Conservation (phyloP, 257 asterid genomes). For the Rauvolfia tetraphylla region DNA sequence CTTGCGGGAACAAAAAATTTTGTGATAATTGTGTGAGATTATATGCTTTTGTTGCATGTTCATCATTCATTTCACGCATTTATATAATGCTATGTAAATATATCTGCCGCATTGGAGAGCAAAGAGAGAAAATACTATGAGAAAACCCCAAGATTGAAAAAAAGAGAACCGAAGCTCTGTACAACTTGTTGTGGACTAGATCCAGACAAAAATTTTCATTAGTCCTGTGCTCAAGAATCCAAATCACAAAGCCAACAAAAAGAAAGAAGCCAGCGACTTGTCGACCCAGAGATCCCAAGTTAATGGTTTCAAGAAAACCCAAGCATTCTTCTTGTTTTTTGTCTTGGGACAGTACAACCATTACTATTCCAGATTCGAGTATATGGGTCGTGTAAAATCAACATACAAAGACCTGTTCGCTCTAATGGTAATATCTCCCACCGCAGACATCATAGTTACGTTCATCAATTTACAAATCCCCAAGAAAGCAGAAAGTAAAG, state of each 20-base stretch:
- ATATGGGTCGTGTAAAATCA: conserved; percentile 46
- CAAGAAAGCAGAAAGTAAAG: too few species aligned
- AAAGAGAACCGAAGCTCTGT: conserved; percentile 22
- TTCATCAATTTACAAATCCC: neutral
- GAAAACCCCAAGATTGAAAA: conserved; percentile 22
- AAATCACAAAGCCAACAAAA: conserved; percentile 43
- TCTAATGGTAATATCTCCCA: conserved; percentile 47
- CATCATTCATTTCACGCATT: too few species aligned
- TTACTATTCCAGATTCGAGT: conserved; percentile 39
- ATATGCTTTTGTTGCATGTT: too few species aligned
- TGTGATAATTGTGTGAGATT: too few species aligned
- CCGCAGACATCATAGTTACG: conserved; percentile 28
- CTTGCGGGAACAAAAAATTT: too few species aligned
- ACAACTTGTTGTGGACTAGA: conserved; percentile 25
- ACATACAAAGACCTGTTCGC: conserved; percentile 41
- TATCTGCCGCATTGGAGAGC: neutral
- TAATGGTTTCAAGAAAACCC: conserved; percentile 51
- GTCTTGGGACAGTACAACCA: conserved; percentile 37
- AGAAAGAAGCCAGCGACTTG: conserved; percentile 35
- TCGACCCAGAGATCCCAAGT: conserved; percentile 44
- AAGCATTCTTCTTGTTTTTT: conserved; percentile 25
- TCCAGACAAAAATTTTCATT: conserved; percentile 42
- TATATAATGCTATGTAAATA: too few species aligned
- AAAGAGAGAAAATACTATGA: conserved; percentile 18
- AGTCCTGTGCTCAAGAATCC: conserved; percentile 49